Conservation (phyloP, 2,329 filamentous ascomycete species). For the Aspergillus sojae region DNA sequence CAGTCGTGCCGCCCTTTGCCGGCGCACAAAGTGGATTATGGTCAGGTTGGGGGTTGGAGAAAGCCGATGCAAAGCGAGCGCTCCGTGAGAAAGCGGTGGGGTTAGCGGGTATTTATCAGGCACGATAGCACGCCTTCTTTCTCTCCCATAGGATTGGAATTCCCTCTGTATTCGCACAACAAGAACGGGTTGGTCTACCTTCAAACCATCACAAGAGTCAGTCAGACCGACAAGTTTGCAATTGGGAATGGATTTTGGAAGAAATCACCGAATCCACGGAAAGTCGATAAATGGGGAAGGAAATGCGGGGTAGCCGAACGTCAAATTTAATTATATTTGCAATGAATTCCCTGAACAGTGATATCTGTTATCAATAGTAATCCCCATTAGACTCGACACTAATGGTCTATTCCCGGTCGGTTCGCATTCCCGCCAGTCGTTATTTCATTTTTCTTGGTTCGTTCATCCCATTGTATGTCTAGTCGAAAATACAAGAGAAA, state of each 20-base stretch:
- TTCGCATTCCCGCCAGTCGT: neutral
- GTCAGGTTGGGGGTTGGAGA: slow-evolving; percentile 27
- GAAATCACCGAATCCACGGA: slow-evolving; percentile 1
- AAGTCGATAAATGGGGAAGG: slow-evolving; percentile 3
- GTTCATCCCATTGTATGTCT: neutral
- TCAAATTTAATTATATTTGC: slow-evolving; percentile 3
- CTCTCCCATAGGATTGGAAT: neutral
- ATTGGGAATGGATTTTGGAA: neutral
- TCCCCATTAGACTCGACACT: slow-evolving; percentile 12
- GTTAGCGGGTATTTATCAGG: slow-evolving; percentile 26
- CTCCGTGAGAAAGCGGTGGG: slow-evolving; percentile 38
- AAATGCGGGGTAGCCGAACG: slow-evolving; percentile 33
- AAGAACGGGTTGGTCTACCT: neutral
- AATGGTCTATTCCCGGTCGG: neutral
- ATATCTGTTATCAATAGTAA: slow-evolving; percentile 24
- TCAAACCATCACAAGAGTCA: neutral
- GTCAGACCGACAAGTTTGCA: neutral
- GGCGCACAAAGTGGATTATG: slow-evolving; percentile 17
- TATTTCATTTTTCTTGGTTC: neutral
- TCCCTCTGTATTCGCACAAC: neutral
- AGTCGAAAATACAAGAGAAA: neutral
- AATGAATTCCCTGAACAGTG: neutral
- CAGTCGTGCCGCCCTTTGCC: slow-evolving; percentile 18
- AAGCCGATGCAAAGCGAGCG: slow-evolving; percentile 46
- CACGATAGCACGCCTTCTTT: neutral